Evolutionary conservation across 192 early-diverging fungal genomes (phyloP), one percentile per base, ranked within the genome.

Genomic region (Backusella mclennaniae): DNA sequence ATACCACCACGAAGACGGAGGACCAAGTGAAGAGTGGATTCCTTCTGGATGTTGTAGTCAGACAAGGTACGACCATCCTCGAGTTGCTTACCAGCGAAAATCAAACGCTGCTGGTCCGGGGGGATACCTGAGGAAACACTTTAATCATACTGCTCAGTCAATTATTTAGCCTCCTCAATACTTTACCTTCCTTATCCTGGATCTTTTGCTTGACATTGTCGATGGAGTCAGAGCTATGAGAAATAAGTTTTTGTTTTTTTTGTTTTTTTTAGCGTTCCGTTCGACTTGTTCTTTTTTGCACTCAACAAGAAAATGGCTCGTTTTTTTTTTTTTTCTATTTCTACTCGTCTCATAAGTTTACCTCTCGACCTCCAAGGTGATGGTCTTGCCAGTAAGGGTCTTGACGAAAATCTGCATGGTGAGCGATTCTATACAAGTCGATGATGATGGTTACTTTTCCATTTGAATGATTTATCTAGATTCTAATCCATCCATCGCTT

Each of bases 31-130:
- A 98, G 92, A 80, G 97, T 98, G 42, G 97, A 98, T 89, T 98
- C 93, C 95, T 99, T 99, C 91, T 98, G 96, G 89, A 99, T 99
- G 95, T 99, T 99, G 93, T 99, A 99, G 91, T 99, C 98, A 70
- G 95, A 93, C 21, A 99, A 93, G 59, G 93, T 93, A 84, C 96
- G 95, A 84, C 94, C 96, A 87, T 99, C 98, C 89, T 99, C 98
- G 81, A 99, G 94, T 89, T 99, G 98, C 93, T 99, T 99, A 78
- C 98, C 98, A 84, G 98, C 98, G 86, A 99, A 98, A 84, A 99
- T 99, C 71, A 99, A 89, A 84, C 98, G 96, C 89, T 99, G 98
- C 87, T 99, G 98, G 83, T 99, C 98, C 78, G 98, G 98, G 80
- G 97, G 97, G 85, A 99, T 99, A 73, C 95, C 90, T 91, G 42